These are phyloP conservation scores for Phalaenopsis hybrid DNA, from an alignment of 116 monocot genomes.

Conservation along the genomic window DNA sequence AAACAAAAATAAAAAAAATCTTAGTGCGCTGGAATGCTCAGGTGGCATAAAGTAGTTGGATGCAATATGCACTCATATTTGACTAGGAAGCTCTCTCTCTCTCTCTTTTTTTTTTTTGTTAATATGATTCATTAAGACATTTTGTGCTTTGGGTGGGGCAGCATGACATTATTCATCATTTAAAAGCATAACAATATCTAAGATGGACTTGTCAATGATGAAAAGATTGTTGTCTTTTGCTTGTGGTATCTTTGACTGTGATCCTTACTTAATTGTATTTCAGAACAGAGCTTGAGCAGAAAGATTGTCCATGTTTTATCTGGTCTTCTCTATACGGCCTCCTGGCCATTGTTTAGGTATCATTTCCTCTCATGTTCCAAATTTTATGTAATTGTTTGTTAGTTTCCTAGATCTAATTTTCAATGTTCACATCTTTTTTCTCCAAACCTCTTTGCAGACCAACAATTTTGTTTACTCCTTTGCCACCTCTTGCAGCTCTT, in stretches of 20 bases:
- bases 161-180: too few species aligned
- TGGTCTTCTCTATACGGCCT: conserved; percentile 73
- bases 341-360: conserved; percentile 98
- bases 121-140: too few species aligned
- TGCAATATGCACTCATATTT: too few species aligned
- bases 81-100: too few species aligned
- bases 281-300: conserved; percentile 88
- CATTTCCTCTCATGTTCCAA: background rate
- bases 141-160: too few species aligned
- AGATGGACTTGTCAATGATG: background rate
- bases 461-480: background rate
- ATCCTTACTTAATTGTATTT: conserved; percentile 19
- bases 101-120: too few species aligned
- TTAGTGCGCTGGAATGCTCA: too few species aligned
- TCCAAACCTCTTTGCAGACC: background rate
- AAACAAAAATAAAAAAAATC: too few species aligned
- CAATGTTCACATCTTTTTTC: background rate
- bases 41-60: too few species aligned
- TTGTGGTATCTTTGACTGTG: background rate
- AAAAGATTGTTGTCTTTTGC: background rate
- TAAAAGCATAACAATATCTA: background rate
- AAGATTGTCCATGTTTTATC: conserved; percentile 87
- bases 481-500: conserved; percentile 32
- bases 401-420: background rate
- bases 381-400: too few species aligned